Base-by-base conservation (phyloP, 2,329 filamentous ascomycete species). In the Gnomoniopsis smithogilvyi region DNA sequence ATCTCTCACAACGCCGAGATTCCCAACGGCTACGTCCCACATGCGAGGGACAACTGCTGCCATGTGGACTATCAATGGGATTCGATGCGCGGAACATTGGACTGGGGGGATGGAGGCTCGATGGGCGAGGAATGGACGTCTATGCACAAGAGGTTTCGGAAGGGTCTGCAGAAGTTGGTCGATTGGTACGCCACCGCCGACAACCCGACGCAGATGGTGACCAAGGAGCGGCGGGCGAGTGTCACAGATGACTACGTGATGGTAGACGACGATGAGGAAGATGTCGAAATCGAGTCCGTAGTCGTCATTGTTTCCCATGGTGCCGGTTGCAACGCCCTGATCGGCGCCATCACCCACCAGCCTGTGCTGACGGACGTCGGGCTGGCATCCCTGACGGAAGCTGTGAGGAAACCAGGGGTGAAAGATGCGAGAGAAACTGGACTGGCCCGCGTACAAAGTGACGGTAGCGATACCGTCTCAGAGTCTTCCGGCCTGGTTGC, bases 1-100 rank as follows among this genome's bases (percentile, higher is more conserved):
- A 83, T 97, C 11, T 94, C 91, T 0, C 81, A 83, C 8, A 88
- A 88, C 8, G 88, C 92, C 48, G 86, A 88, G 8, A 97, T 98
- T 59, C 95, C 95, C 0, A 78, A 86, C 2, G 95, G 94, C 2
- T 96, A 96, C 70, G 90, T 96, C 19, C 85, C 91, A 0, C 95
- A 99, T 74, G 94, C 94, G 10, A 85, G 92, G 62, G 92, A 98
- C 69, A 86, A 89, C 14, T 98, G 92, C 68, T 80, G 91, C 6
- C 83, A 90, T 53, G 82, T 97, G n/a, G 95, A 99, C 73, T 96
- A 91, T 68, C 90, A 94, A 67, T 99, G 95, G 94, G 93, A 99
- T 69, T 97, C 93, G 61, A 94, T 93, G 81, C 83, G 90, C 15
- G 77, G 82, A 2, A 86, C 90, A 0, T 81, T 91, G 47, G 80